Evolutionary conservation across 1,284 basidiomycete genomes (phyloP).

Genomic region (Ustilago sp.): DNA sequence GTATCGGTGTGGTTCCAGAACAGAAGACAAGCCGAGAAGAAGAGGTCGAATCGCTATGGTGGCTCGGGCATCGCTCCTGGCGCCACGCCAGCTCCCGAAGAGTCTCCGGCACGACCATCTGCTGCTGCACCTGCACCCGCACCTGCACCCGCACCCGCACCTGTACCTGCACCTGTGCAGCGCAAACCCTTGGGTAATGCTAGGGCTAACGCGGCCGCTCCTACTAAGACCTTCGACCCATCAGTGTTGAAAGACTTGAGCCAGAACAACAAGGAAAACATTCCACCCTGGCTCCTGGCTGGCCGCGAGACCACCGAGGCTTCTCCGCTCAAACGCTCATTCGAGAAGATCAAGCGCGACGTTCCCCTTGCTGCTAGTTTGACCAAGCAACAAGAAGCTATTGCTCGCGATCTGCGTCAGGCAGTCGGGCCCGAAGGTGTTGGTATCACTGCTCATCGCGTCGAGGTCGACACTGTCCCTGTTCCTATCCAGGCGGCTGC

Average conservation of each 20-base stretch:
- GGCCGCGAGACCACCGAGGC: neutral
- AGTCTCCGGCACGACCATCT: conserved; percentile 1
- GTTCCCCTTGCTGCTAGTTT: conserved; percentile 14
- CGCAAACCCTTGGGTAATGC: conserved; percentile 38
- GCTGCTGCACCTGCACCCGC: neutral
- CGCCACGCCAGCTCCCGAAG: conserved; percentile 12
- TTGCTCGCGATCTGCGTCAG: conserved; percentile 34
- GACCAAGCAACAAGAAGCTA: conserved; percentile 7
- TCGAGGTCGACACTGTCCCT: conserved; percentile 11
- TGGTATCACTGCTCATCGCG: conserved; percentile 30
- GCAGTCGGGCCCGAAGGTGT: conserved; percentile 34
- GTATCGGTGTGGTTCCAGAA: conserved; percentile 69
- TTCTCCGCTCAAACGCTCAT: conserved; percentile 10
- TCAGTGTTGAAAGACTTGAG: conserved; percentile 31
- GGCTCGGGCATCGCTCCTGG: conserved; percentile 36
- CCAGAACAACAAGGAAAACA: conserved; percentile 53
- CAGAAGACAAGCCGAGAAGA: conserved; percentile 67
- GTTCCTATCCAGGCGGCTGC: conserved; percentile 1
- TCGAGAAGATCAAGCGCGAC: conserved; percentile 36
- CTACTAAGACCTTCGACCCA: conserved; percentile 20
- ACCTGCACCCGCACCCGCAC: neutral
- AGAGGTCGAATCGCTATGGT: conserved; percentile 61
- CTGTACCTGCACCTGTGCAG: conserved; percentile 12
- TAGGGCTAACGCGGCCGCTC: conserved; percentile 14
- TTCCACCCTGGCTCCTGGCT: conserved; percentile 42